Conservation (phyloP, 352 stramenopile species). For the Globisporangium acanthophoron region DNA sequence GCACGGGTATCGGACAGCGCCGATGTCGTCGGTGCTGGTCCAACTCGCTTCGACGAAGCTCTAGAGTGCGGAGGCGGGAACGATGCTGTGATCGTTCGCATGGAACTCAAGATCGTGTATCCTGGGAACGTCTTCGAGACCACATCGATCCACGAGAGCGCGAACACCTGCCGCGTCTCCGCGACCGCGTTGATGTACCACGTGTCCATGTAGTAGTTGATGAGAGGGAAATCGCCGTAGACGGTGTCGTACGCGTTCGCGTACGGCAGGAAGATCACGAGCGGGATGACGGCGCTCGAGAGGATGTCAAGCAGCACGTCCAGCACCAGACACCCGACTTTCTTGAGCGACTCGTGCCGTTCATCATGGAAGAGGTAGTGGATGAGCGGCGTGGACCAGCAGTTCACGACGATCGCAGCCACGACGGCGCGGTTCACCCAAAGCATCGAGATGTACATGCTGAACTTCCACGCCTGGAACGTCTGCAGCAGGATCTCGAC, state of each 20-base stretch:
- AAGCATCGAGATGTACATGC: constrained; percentile 1
- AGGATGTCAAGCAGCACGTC: constrained; percentile 3
- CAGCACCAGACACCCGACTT: constrained; percentile 5
- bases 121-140: constrained; percentile 9
- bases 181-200: constrained; percentile 4
- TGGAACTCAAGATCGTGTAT: constrained; percentile 3
- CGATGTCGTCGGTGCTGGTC: too few relatives aligned
- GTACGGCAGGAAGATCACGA: constrained; percentile 12
- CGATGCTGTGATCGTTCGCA: constrained; percentile 4
- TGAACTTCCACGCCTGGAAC: constrained; percentile 9
- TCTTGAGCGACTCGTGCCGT: constrained; percentile 8
- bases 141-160: constrained; percentile 3
- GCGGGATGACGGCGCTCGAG: constrained; percentile 5
- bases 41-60: neutral
- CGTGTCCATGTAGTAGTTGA: constrained; percentile 5
- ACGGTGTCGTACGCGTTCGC: neutral
- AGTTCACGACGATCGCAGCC: constrained; percentile 6
- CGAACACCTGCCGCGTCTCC: constrained; percentile 3
- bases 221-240: constrained; percentile 3
- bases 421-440: constrained; percentile 11
- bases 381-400: constrained; percentile 8
- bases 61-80: neutral
- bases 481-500: constrained; percentile 6
- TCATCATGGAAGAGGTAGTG: neutral
- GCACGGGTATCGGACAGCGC: too few relatives aligned